phyloP scores from a whole-genome alignment of 805 yeast genomes.

The Starmerella stigmatis region DNA sequence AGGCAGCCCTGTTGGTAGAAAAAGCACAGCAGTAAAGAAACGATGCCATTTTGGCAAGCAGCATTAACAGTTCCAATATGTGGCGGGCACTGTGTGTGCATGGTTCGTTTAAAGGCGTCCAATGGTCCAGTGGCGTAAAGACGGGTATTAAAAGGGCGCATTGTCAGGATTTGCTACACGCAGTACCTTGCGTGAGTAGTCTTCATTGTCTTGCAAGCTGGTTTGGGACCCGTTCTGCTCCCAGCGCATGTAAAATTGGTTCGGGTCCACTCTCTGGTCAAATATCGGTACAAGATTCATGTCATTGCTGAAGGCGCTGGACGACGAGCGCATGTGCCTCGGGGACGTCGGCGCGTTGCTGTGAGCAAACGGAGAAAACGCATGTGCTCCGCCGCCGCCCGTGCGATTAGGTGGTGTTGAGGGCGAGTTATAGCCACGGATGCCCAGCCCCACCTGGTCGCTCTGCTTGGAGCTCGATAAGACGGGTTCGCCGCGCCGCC shows the following conservation, averaged over 20 bases:
- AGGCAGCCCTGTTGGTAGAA: too few species aligned
- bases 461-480: conserved; percentile 5
- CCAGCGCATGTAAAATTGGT: conserved; percentile 41
- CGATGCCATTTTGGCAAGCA: too few species aligned
- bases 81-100: too few species aligned
- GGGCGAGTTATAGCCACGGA: not conserved
- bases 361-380: conserved; percentile 17
- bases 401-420: conserved; percentile 3
- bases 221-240: conserved; percentile 38
- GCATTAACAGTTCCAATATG: too few species aligned
- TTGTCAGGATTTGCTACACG: conserved; percentile 43
- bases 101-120: too few species aligned
- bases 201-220: conserved; percentile 46
- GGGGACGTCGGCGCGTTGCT: conserved; percentile 8
- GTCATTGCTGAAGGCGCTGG: conserved; percentile 22
- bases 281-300: conserved; percentile 33
- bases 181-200: conserved; percentile 47
- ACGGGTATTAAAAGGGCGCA: conserved; percentile 1
- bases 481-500: conserved; percentile 14
- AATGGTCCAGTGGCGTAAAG: too few species aligned
- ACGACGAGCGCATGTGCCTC: conserved; percentile 5
- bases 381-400: conserved; percentile 8
- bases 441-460: conserved; percentile 1
- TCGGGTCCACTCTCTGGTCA: conserved; percentile 56
- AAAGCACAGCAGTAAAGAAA: too few species aligned